Evolutionary conservation across 2,329 filamentous ascomycete species (phyloP), one percentile per base, ranked within the genome.

Genomic region (Ophiosphaerella korrae): DNA sequence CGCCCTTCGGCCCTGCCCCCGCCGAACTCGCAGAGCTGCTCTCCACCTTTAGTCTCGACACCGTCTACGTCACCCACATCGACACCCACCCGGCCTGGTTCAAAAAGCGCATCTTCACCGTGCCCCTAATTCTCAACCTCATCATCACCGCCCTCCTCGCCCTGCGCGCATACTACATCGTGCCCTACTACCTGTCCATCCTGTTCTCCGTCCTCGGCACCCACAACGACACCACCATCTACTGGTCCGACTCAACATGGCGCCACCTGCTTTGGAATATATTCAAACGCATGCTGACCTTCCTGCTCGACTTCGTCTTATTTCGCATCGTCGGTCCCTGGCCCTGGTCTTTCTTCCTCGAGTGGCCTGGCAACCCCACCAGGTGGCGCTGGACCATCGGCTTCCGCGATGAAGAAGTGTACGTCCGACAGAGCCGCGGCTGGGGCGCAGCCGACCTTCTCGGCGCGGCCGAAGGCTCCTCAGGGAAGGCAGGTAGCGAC

Each of bases 21-120:
- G 72, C 82, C 42, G 78, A 80, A 29, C 82, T 96, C 46, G 64
- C 80, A 43, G 82, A 86, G 9, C 87, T 96, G 70, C 80, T 89
- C 66, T 76, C 82, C 32, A 82, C 79, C 37, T 85, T 96, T 52
- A 82, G 85, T 51, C 79, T 82, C 48, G 76, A 82, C 48, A 85
- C 90, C 72, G 82, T 96, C 70, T 96, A 97, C 81, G 83, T 97
- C 65, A 82, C 88, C 26, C 92, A 96, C 77, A 79, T 96, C 74
- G 92, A 97, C 79, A 77, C 75, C 53, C 86, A 88, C 55, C 85
- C 87, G 0, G 74, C 76, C 16, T 79, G 81, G 24, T 85, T 92
- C 75, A 97, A 97, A 76, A 84, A 84, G 70, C 88, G 90, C 66
- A 88, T 95, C 64, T 97, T 96, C 75, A 65, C 85, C 41, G 86